Evolutionary conservation across 2,329 filamentous ascomycete genomes (phyloP), one percentile per base, ranked within the genome.

Genomic region (Phyllosticta ampelicida): DNA sequence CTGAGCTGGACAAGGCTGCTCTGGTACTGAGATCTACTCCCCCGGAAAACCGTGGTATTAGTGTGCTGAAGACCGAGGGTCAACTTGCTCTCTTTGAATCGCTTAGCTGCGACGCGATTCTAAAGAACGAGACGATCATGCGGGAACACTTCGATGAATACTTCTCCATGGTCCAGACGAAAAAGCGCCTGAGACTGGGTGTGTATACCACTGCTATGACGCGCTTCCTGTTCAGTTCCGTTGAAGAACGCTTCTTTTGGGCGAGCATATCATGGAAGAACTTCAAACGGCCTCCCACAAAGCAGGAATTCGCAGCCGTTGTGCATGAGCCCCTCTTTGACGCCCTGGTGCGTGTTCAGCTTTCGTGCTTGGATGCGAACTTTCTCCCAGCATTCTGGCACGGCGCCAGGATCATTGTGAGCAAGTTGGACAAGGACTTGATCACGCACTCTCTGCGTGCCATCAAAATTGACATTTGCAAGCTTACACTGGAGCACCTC

Each of bases 81-180:
- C 81, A 95, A 54, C 81, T 94, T 60, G 86, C 89, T 10, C 82
- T 97, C 28, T 96, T 95, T 65, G 92, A 97, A 70, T 86, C 87
- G 0, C 75, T 97, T 55, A 95, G 90, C 70, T 95, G 87, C 70
- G 83, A 90, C 63, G 80, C 86, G 0, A 90, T 95, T 68, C 77
- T 96, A 61, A 72, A 75, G 20, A 77, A 80, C 62, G 79, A 82
- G 58, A 71, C 74, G 18, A 71, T 79, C 19, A 70, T 86, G 20
- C 68, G 73, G 58, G 65, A 75, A 26, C 79, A 85, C 63, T 96
- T 97, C 68, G 87, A 96, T 68, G 83, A 80, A 63, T 89, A 95
- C 10, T 96, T 97, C 70, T 79, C 83, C 63, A 80, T 90, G 20
- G 84, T 95, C 1, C 89, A 92, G 70, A 83, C 83, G 13, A 91